Evolutionary conservation across 768 basidiomycete genomes (phyloP), one percentile per base, ranked within the genome.

Genomic region (Kockovaella imperatae): DNA sequence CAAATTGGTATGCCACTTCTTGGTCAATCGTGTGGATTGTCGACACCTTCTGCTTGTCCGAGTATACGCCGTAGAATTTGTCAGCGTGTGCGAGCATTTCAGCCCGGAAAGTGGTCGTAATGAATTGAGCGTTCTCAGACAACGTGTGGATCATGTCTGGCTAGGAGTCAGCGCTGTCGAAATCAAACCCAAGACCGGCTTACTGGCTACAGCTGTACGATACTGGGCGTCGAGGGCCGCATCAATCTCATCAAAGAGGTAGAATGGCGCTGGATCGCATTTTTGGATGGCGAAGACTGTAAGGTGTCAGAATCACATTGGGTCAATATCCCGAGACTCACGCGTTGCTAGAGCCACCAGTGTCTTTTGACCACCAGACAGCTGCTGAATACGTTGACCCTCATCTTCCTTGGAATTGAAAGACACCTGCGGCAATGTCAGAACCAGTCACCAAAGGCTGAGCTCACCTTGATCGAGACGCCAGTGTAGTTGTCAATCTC

Each of bases 211-310:
- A 11, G 93, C 89, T 7, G 93, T 95, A 23, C 93, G 86, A 53
- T 96, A 95, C 74, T 97, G 90, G 4, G 91, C 90, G 58, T 96
- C 93, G 39, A 99, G 77, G 62, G 96, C 96, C 45, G 95, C 95
- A 64, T 99, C 95, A 64, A 99, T 97, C 83, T 97, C 95, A 67
- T 99, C 95, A 61, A 99, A 97, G n/a, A 99, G 77, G 71, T 97
- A 97, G 75, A 99, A 99, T 1, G 95, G 95, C 0, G 95, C 93
- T 1, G 95, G 95, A 63, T 99, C 95, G 67, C 93, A 97, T 72
- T 95, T 96, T 73, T 99, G 95, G 57, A 97, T 97, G 14, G 93
- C 89, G 63, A 99, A 97, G 21, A 99, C 91, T 87, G 62, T 0
- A 25, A 39, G 23, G 35, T 46, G 26, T 41, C 25, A 32, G 17